Percentiles rank a stretch among this genome's conserved stretches.
Conservation (phyloP, 345 rosid genomes). For the Noccaea caerulescens region DNA sequence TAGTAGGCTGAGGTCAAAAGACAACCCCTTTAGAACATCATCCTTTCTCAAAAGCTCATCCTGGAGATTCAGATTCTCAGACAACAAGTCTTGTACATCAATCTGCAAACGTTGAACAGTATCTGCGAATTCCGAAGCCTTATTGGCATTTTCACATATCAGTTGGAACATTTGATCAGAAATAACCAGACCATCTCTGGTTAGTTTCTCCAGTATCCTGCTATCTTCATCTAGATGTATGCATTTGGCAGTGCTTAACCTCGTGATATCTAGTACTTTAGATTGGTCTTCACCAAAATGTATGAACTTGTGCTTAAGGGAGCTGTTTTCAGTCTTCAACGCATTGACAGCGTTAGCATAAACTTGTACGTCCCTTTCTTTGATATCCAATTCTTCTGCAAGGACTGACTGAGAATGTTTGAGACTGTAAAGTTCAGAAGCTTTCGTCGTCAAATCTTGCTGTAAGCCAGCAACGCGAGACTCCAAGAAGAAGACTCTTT, state of each 20-base stretch:
- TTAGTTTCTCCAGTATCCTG: slow-evolving; percentile 46
- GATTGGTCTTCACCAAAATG: slow-evolving; percentile 38
- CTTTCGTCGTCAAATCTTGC: slow-evolving; percentile 57
- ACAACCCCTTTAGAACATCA: slow-evolving; percentile 74
- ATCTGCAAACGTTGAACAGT: slow-evolving; percentile 60
- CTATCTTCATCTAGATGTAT: slow-evolving; percentile 43
- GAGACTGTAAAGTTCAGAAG: slow-evolving; percentile 53
- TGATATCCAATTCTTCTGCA: slow-evolving; percentile 50
- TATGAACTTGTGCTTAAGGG: slow-evolving; percentile 43
- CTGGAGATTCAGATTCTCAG: slow-evolving; percentile 61
- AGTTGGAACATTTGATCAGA: slow-evolving; percentile 54
- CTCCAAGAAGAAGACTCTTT: slow-evolving; percentile 54
- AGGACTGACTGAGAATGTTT: slow-evolving; percentile 52
- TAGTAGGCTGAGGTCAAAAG: slow-evolving; percentile 81
- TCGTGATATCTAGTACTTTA: slow-evolving; percentile 45
- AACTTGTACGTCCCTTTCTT: slow-evolving; percentile 51
- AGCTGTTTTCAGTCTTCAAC: slow-evolving; percentile 52
- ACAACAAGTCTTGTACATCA: slow-evolving; percentile 53
- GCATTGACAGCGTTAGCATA: slow-evolving; percentile 43
- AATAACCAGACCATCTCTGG: slow-evolving; percentile 46
- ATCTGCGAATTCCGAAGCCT: slow-evolving; percentile 52
- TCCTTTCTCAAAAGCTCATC: slow-evolving; percentile 81
- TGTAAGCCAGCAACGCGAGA: slow-evolving; percentile 52
- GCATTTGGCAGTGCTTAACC: slow-evolving; percentile 49
- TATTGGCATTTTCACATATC: slow-evolving; percentile 54